Evolutionary conservation across 176 grass and related monocot species (phyloP), one percentile per base, ranked within the genome.

Genomic region (Phragmites australis): DNA sequence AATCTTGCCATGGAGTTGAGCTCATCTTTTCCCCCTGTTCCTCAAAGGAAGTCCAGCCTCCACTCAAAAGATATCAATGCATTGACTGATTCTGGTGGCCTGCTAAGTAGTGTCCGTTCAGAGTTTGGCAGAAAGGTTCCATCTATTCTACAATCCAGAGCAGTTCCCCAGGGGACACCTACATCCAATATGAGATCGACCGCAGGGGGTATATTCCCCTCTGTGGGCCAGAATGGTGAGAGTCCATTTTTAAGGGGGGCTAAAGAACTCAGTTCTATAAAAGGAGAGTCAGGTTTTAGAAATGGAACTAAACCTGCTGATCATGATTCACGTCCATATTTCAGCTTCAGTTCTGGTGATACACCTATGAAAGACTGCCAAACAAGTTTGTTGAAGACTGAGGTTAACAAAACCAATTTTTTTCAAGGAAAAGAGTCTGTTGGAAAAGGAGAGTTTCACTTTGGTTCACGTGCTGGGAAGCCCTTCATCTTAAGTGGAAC

Each of bases 111-210:
- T n/a, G n/a, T n/a, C 23, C 46, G 12, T 62, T 69, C 76, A 30
- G 80, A 86, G 39, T 83, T 79, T 90, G 79, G 69, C 17, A 77
- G 86, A 75, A 94, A 86, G 85, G 62, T 62, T 72, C 59, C 92
- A 72, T 81, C 86, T 76, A 59, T 91, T 69, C 79, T 91, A 55
- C 88, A 94, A 39, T 78, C n/a, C 29, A 78, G 71, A 47, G 71
- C 77, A 50, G 37, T 78, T 51, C 43, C 83, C 29, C 86, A 62
- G 40, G 86, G 64, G 50, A 74, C 65, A 29, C 71, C 80, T 69
- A 42, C 18, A 68, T 81, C 83, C 47, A 87, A 83, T 80, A 70
- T 25, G 32, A 86, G 87, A 43, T 91, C 54, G 21, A 49, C 78
- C 62, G 69, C 66, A 54, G 75, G 87, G 44, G 31, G 59, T 65